These are phyloP conservation scores for Grosmannia penicillata DNA, from an alignment of 2,329 filamentous ascomycete genomes.

Conservation along the genomic window DNA sequence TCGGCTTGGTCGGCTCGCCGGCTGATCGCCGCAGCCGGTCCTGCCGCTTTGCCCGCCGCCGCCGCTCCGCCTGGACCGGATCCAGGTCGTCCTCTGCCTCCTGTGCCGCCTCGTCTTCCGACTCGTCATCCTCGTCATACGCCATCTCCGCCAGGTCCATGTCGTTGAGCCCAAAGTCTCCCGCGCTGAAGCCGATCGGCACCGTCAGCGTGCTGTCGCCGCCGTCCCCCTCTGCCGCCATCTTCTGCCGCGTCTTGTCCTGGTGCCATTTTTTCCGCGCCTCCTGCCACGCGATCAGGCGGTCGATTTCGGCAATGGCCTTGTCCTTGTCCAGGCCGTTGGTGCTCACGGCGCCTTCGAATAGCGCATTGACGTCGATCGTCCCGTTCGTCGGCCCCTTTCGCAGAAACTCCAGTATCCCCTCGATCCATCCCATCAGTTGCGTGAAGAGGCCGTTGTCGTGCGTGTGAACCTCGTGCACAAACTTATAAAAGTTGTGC, in stretches of 20 bases:
- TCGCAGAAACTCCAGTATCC: constrained; percentile 82
- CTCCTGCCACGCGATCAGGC: constrained; percentile 84
- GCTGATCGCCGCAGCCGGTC: constrained; percentile 68
- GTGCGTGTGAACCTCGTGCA: constrained; percentile 93
- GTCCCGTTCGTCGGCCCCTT: constrained; percentile 75
- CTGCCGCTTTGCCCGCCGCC: constrained; percentile 59
- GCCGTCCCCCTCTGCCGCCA: constrained; percentile 62
- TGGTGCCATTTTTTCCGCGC: constrained; percentile 95
- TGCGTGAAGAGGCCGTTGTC: constrained; percentile 94
- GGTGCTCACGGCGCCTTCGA: constrained; percentile 61
- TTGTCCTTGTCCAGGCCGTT: constrained; percentile 54
- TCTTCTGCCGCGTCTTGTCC: constrained; percentile 96
- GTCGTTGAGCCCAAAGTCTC: constrained; percentile 81
- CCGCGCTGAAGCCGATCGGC: constrained; percentile 52
- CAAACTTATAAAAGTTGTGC: constrained; percentile 96
- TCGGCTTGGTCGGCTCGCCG: constrained; percentile 71
- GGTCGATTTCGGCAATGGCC: constrained; percentile 68
- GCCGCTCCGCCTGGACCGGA: constrained; percentile 76
- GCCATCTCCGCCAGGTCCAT: constrained; percentile 77
- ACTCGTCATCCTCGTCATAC: constrained; percentile 54
- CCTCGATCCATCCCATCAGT: constrained; percentile 94
- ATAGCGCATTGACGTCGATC: constrained; percentile 86
- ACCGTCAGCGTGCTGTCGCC: constrained; percentile 24
- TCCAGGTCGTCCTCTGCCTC: constrained; percentile 67
- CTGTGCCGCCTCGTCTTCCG: constrained; percentile 50